Evolutionary conservation across 768 basidiomycete species (phyloP).

Genomic region (Gyrodon lividus): DNA sequence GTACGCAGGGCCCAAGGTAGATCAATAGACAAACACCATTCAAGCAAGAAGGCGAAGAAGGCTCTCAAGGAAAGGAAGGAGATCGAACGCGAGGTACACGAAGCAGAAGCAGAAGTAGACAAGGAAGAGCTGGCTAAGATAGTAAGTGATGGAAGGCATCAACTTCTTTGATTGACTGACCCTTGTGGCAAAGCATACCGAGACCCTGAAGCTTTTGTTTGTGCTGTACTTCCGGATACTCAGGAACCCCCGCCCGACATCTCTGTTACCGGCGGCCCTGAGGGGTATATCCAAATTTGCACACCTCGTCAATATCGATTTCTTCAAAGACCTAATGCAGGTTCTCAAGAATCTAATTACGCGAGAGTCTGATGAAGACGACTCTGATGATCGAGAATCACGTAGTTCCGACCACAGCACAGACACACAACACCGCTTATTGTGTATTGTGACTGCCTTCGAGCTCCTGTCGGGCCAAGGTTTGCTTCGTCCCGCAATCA

Average conservation of each 20-base stretch:
- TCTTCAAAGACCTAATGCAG: constrained; percentile 92
- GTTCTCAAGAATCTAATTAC: constrained; percentile 78
- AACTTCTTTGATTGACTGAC: constrained; percentile 16
- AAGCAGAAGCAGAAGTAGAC: constrained; percentile 93
- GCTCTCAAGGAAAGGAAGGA: constrained; percentile 83
- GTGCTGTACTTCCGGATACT: constrained; percentile 95
- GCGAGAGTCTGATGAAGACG: constrained; percentile 44
- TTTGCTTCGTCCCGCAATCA: constrained; percentile 24
- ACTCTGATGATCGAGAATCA: constrained; percentile 35
- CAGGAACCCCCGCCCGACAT: constrained; percentile 77
- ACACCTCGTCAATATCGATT: constrained; percentile 96
- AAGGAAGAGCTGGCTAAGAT: constrained; percentile 81
- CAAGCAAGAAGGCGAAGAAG: constrained; percentile 92
- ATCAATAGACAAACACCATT: constrained; percentile 61
- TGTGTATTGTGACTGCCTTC: constrained; percentile 95
- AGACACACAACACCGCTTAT: constrained; percentile 58
- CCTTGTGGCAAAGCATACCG: constrained; percentile 73
- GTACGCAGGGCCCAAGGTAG: constrained; percentile 53
- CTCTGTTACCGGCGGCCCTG: constrained; percentile 82
- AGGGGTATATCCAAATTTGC: constrained; percentile 92
- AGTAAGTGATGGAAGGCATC: constrained; percentile 47
- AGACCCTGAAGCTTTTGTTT: constrained; percentile 96
- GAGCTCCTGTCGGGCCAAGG: constrained; percentile 97
- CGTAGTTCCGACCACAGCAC: constrained; percentile 34
- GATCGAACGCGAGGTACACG: constrained; percentile 88